A percentile compares a stretch with the other conserved stretches of the same genome.
Conservation (phyloP, 257 asterid genomes). For the Solanum etuberosum region DNA sequence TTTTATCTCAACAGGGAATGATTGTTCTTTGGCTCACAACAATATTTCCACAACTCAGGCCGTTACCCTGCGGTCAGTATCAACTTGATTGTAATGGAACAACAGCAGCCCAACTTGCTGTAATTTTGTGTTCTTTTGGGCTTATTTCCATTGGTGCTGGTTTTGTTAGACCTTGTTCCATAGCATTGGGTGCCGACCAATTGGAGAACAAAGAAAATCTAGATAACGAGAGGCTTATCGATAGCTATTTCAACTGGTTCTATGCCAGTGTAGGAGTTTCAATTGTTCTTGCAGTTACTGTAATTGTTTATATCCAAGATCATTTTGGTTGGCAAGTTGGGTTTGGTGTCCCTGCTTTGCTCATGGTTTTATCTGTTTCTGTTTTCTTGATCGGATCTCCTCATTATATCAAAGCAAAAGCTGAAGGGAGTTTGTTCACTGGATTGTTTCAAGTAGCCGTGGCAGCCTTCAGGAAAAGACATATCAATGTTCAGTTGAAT, state of each 20-base stretch:
- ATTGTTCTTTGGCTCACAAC: constrained; percentile 9
- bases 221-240: background rate
- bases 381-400: background rate
- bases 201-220: background rate
- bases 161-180: constrained; percentile 12
- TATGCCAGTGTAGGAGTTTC: constrained; percentile 2
- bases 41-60: background rate
- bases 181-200: constrained; percentile 8
- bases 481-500: background rate
- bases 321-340: constrained; percentile 13
- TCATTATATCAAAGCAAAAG: constrained; percentile 1
- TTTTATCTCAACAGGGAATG: background rate
- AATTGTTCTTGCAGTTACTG: background rate
- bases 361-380: constrained; percentile 5
- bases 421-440: constrained; percentile 1
- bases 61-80: background rate
- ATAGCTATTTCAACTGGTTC: constrained; percentile 4
- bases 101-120: background rate
- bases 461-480: constrained; percentile 9
- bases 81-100: background rate
- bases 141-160: constrained; percentile 7
- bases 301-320: constrained; percentile 13
- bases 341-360: constrained; percentile 7
- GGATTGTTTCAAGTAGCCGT: constrained; percentile 12
- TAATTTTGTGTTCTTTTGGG: background rate